Percentiles rank a stretch among this genome's conserved stretches.
phyloP scores from a whole-genome alignment of 2,329 filamentous ascomycete genomes.

The Claviceps africana region DNA sequence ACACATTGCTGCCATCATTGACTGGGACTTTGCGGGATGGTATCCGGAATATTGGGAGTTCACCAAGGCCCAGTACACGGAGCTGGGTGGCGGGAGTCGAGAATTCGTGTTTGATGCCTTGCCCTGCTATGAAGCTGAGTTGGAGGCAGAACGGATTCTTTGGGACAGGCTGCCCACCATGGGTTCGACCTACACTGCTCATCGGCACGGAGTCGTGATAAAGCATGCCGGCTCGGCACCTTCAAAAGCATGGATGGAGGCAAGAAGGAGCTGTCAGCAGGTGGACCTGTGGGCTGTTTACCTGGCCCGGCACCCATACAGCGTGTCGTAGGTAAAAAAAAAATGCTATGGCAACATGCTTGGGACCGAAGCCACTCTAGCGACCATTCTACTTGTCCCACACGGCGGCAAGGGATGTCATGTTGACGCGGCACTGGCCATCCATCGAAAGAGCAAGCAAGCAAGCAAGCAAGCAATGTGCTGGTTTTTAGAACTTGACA shows the following conservation, averaged over 20 bases:
- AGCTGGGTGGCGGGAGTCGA: constrained; percentile 7
- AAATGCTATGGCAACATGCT: no score
- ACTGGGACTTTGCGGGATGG: constrained; percentile 21
- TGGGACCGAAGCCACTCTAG: no score
- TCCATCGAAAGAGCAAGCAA: no score
- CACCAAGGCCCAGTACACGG: constrained; percentile 14
- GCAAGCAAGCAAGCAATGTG: no score
- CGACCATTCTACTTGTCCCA: no score
- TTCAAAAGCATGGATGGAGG: constrained; percentile 11
- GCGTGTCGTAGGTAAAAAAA: no score
- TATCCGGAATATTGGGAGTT: constrained; percentile 21
- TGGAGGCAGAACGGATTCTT: constrained; percentile 11
- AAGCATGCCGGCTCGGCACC: constrained; percentile 9
- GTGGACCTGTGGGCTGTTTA: constrained; percentile 11
- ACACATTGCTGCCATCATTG: constrained; percentile 16
- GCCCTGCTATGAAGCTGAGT: constrained; percentile 13
- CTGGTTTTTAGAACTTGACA: no score
- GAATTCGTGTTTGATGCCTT: constrained; percentile 10
- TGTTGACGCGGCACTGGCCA: no score
- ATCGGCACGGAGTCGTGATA: background rate
- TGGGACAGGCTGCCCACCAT: constrained; percentile 12
- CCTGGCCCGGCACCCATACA: background rate
- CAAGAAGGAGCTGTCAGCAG: constrained; percentile 8
- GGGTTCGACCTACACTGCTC: background rate
- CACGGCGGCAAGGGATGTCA: no score